phyloP scores from a whole-genome alignment of 306 rosid genomes.

The Castanea crenata region DNA sequence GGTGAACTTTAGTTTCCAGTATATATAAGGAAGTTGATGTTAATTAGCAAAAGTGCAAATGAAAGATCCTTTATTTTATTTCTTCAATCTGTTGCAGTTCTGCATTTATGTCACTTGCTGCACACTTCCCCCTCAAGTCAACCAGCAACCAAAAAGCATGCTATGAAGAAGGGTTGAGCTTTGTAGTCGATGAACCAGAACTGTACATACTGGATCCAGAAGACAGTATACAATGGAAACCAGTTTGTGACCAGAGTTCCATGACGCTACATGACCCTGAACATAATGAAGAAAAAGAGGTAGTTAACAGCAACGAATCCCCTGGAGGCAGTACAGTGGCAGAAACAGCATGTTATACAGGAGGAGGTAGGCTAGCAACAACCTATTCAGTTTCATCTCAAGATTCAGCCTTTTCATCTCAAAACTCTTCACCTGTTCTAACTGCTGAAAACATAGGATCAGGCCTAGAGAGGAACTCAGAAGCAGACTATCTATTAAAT shows the following conservation, averaged over 20 bases:
- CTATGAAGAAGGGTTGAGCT: slow-evolving; percentile 20
- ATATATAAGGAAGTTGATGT: neutral
- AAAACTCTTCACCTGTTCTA: slow-evolving; percentile 52
- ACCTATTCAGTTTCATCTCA: slow-evolving; percentile 44
- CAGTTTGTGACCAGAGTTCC: slow-evolving; percentile 28
- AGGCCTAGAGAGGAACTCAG: slow-evolving; percentile 70
- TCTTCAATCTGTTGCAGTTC: slow-evolving; percentile 62
- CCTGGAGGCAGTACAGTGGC: slow-evolving; percentile 31
- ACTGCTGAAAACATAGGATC: slow-evolving; percentile 61
- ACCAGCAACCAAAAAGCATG: slow-evolving; percentile 29
- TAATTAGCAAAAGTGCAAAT: neutral
- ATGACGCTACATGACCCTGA: slow-evolving; percentile 25
- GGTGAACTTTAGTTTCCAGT: slow-evolving; percentile 41
- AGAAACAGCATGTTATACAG: slow-evolving; percentile 28
- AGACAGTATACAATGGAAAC: slow-evolving; percentile 27
- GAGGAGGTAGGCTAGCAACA: slow-evolving; percentile 32
- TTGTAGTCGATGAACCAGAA: slow-evolving; percentile 38
- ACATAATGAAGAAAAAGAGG: slow-evolving; percentile 28
- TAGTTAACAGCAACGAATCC: slow-evolving; percentile 24
- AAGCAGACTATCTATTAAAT: slow-evolving; percentile 56
- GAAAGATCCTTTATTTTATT: slow-evolving; percentile 11
- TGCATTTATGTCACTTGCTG: slow-evolving; percentile 94
- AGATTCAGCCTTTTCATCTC: slow-evolving; percentile 48
- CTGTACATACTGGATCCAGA: slow-evolving; percentile 28
- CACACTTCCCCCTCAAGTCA: slow-evolving; percentile 62